Evolutionary conservation across 495 filamentous ascomycete species (phyloP).

Genomic region (Hypoxylon lenormandii): DNA sequence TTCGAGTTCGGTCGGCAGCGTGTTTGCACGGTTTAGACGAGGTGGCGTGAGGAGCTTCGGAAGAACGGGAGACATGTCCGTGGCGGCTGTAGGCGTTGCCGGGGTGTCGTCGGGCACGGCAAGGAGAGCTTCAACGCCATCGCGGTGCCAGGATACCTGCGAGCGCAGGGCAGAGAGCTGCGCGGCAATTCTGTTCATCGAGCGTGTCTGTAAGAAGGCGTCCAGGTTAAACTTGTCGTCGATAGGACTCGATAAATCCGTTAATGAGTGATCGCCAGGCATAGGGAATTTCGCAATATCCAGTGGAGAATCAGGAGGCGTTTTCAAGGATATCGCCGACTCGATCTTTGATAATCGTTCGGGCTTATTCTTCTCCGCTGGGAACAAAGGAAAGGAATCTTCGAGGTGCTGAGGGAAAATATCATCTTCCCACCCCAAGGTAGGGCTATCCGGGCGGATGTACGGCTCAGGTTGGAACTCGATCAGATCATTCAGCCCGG

Average conservation of each 20-base stretch:
- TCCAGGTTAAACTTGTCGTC: conserved; percentile 47
- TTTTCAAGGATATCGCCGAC: neutral
- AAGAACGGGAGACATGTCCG: conserved; percentile 11
- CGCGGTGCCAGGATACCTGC: conserved; percentile 57
- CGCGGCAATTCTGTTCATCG: conserved; percentile 58
- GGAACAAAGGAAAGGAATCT: conserved; percentile 24
- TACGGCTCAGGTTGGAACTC: conserved; percentile 56
- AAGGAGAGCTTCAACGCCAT: conserved; percentile 54
- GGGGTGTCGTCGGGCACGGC: conserved; percentile 32
- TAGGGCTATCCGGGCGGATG: conserved; percentile 62
- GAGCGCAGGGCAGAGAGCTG: conserved; percentile 56
- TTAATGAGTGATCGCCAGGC: conserved; percentile 7
- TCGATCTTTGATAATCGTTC: conserved; percentile 14
- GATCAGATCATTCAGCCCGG: conserved; percentile 53
- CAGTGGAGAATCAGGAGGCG: conserved; percentile 10
- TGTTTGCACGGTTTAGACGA: conserved; percentile 31
- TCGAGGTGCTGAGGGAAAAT: conserved; percentile 40
- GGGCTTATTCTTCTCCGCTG: conserved; percentile 23
- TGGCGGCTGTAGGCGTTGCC: conserved; percentile 5
- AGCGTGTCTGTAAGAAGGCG: conserved; percentile 55
- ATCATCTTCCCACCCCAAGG: conserved; percentile 58
- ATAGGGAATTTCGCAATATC: conserved; percentile 10
- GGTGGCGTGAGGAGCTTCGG: conserved; percentile 9
- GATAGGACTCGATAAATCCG: conserved; percentile 23
- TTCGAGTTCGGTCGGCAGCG: conserved; percentile 30